These are phyloP conservation scores for Hypoxylon crocopeplum DNA, from an alignment of 495 filamentous ascomycete species.

Conservation along the genomic window DNA sequence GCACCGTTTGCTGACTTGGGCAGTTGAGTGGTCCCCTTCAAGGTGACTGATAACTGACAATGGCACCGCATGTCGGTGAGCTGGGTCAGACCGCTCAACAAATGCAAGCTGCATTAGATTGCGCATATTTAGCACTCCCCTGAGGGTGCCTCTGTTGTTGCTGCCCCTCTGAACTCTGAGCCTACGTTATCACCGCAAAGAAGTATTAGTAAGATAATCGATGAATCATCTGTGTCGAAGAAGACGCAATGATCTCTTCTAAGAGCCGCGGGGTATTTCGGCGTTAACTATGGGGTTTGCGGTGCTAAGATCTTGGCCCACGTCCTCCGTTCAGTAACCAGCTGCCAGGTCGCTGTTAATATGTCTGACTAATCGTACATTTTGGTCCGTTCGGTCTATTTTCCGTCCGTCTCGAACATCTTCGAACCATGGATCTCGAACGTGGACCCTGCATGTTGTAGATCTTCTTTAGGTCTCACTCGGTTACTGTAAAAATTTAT, in stretches of 20 bases:
- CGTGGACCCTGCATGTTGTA: too few species aligned
- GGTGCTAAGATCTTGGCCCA: background rate
- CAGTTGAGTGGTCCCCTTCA: background rate
- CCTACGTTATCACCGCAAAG: too few species aligned
- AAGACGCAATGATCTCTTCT: background rate
- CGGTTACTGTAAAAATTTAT: too few species aligned
- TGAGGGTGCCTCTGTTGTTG: too few species aligned
- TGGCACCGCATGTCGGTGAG: constrained; percentile 28
- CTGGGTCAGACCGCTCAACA: constrained; percentile 25
- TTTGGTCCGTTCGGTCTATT: background rate
- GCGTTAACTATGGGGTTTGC: constrained; percentile 8
- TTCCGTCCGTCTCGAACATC: too few species aligned
- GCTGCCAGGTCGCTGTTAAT: background rate
- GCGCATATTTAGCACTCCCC: background rate
- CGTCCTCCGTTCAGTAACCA: background rate
- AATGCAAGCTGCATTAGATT: constrained; percentile 6
- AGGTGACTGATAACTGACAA: constrained; percentile 10
- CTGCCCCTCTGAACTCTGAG: too few species aligned
- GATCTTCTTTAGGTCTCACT: too few species aligned
- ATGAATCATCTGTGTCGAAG: constrained; percentile 3
- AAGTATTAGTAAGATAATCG: too few species aligned
- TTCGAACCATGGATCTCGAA: background rate
- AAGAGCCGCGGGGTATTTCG: background rate
- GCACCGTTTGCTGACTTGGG: constrained; percentile 2
- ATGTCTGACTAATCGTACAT: too few species aligned